Base-by-base conservation (phyloP, 305 asterid genomes). In the Fraxinus xanthoxyloides region DNA sequence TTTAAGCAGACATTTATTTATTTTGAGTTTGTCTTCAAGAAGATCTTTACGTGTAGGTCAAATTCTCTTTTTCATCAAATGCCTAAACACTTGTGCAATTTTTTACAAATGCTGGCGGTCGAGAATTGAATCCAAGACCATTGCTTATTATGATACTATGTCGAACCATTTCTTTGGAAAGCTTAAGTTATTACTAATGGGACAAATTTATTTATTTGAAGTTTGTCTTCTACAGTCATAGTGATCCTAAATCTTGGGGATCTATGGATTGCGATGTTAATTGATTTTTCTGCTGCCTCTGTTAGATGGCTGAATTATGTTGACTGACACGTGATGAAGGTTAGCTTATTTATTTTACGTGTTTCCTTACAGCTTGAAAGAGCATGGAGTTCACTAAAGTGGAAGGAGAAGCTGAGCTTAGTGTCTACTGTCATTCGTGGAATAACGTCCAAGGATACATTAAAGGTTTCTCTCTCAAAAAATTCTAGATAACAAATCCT, bases 301-400 rank as follows among this genome's bases (percentile, higher is more conserved):
- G 35, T 24, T 46, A 31, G 84, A 63, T 78, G 80, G 80, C 80
- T 69, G 46, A 35, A 79, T 85, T 36, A 17, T 79, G 17, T 19
- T 63, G 59, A 38, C 70, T 78, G 40, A 75, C 59, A 23, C 15
- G 1, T 76, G 26, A 54, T 72, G 30, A 67, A 56, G 65, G 76
- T 28, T 38, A 72, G 35, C 1, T 67, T 51, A 54, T 23, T 72
- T 76, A 21, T 9, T 3, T 40, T 70, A 32, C 1, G 8, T 46
- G 17, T 78, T n/a, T 30, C n/a, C 77, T 84, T 85, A 83, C 94
- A 95, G 99, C 97, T 95, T 59, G 96, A 92, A 85, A 90, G 95
- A 86, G 97, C 99, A 10, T 95, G 99, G 99, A 91, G 84, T 82
- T 90, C 97, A 48, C 84, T 95, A 77, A 90, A 82, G 70, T 89